These are phyloP conservation scores for Astrothelium subdiscretum DNA, from an alignment of 495 filamentous ascomycete species.

Conservation along the genomic window DNA sequence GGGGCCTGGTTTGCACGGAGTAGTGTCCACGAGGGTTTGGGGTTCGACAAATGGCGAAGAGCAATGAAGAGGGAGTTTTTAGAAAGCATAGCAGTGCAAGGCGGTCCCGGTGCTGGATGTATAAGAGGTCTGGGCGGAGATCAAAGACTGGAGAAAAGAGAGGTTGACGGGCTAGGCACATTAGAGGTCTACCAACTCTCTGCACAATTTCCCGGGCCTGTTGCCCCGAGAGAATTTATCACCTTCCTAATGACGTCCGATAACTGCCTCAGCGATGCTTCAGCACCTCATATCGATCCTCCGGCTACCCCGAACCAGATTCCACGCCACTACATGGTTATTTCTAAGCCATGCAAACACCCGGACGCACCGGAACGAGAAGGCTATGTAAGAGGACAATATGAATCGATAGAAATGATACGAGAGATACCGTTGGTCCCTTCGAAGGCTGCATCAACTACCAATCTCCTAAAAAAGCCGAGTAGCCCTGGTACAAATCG, in stretches of 20 bases:
- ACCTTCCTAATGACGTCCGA: slow-evolving; percentile 55
- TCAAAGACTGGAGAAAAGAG: slow-evolving; percentile 48
- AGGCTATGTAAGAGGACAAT: slow-evolving; percentile 70
- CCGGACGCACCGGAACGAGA: slow-evolving; percentile 52
- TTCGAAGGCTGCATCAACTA: slow-evolving; percentile 23
- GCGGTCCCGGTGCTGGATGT: slow-evolving; percentile 51
- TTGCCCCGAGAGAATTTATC: slow-evolving; percentile 79
- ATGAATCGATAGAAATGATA: slow-evolving; percentile 87
- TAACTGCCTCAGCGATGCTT: slow-evolving; percentile 19
- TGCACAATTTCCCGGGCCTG: slow-evolving; percentile 83
- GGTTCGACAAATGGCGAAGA: slow-evolving; percentile 58
- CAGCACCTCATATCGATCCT: slow-evolving; percentile 9
- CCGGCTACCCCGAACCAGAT: slow-evolving; percentile 12
- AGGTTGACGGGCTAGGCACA: slow-evolving; percentile 42
- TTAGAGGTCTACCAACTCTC: slow-evolving; percentile 70
- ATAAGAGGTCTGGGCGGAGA: slow-evolving; percentile 80
- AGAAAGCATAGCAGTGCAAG: slow-evolving; percentile 49
- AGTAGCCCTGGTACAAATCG: slow-evolving; percentile 11
- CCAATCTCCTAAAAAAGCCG: slow-evolving; percentile 23
- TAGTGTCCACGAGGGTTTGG: slow-evolving; percentile 66
- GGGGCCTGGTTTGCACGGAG: slow-evolving; percentile 84
- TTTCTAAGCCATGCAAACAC: slow-evolving; percentile 74
- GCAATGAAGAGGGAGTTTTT: slow-evolving; percentile 51
- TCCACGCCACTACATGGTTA: slow-evolving; percentile 65
- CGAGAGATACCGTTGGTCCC: slow-evolving; percentile 55